phyloP scores from a whole-genome alignment of 169 alveolate species.

The Theileria equi region DNA sequence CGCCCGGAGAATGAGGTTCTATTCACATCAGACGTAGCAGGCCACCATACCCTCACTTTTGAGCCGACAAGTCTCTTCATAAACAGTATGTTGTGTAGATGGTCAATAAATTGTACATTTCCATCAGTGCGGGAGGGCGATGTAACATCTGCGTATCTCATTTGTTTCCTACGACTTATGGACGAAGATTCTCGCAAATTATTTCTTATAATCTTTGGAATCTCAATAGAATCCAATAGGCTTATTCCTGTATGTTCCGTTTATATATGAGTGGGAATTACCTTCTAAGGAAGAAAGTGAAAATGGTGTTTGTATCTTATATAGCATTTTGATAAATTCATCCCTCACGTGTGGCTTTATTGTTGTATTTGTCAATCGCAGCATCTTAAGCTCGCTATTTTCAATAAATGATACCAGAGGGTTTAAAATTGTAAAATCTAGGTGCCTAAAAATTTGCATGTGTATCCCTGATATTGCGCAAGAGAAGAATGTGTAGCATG shows the following conservation, averaged over 20 bases:
- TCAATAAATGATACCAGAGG: constrained; percentile 16
- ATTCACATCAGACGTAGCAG: constrained; percentile 48
- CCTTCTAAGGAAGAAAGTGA: constrained; percentile 50
- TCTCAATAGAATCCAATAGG: constrained; percentile 22
- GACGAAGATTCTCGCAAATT: constrained; percentile 25
- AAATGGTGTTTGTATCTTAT: constrained; percentile 11
- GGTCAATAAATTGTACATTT: constrained; percentile 33
- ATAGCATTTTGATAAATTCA: constrained; percentile 9
- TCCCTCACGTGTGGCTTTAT: not conserved
- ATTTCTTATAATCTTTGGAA: constrained; percentile 28
- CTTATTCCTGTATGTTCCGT: constrained; percentile 5
- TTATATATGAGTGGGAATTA: not conserved
- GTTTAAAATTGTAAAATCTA: constrained; percentile 1
- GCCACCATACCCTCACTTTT: constrained; percentile 65
- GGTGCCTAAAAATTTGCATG: not conserved
- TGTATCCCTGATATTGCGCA: not conserved
- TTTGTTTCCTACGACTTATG: constrained; percentile 30
- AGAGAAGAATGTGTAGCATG: not conserved
- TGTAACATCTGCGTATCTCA: constrained; percentile 23
- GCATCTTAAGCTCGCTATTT: constrained; percentile 27
- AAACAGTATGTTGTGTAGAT: constrained; percentile 25
- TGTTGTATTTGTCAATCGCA: constrained; percentile 29
- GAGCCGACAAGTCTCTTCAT: constrained; percentile 41
- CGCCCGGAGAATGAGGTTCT: constrained; percentile 65
- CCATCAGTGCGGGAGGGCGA: constrained; percentile 3